Base-by-base conservation (phyloP, 345 rosid genomes). In the Laguncularia racemosa region DNA sequence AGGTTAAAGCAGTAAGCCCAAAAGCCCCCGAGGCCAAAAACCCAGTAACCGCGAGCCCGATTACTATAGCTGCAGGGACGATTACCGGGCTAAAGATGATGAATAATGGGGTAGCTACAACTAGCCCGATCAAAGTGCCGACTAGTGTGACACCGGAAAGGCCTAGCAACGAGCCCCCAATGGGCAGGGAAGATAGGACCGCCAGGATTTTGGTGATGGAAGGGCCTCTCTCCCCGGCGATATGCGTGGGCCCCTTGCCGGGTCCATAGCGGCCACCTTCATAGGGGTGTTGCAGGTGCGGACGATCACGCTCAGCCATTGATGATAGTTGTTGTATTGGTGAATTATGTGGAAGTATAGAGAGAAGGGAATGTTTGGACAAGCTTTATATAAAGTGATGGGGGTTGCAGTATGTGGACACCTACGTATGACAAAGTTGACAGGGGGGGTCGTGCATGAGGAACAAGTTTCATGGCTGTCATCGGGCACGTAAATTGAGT, bases 11-110 rank as follows among this genome's bases (percentile, higher is more conserved):
- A 0, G 91, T 79, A 20, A 89, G 73, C 67, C 93, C 95, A 19
- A 92, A 71, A 16, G 84, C 85, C 9, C 89, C 89, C 0, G 98
- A 84, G 0, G 80, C 64, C 53, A 84, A 65, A 59, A 84, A 81
- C 13, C 84, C 98, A 0, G 72, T 45, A 70, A 84, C 75, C 0
- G 89, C 82, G 53, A 89, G 52, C 53, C 76, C 83, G 15, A 89
- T 53, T 4, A 57, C 69, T 13, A 86, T 60, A 14, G 82, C 79
- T 0, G 96, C 89, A 0, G 98, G 91, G 23, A 89, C 87, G 3
- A 92, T 62, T 38, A 92, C 77, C 0, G 89, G 98, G 76, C 97
- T 89, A 76, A 78, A 86, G 53, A 92, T 59, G 46, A 92, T 46
- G 33, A 92, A 76, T 33, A 86, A 56, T 0, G 96, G 93, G 16